phyloP scores from a whole-genome alignment of 805 yeast species.

The Kuraishia floccosa region DNA sequence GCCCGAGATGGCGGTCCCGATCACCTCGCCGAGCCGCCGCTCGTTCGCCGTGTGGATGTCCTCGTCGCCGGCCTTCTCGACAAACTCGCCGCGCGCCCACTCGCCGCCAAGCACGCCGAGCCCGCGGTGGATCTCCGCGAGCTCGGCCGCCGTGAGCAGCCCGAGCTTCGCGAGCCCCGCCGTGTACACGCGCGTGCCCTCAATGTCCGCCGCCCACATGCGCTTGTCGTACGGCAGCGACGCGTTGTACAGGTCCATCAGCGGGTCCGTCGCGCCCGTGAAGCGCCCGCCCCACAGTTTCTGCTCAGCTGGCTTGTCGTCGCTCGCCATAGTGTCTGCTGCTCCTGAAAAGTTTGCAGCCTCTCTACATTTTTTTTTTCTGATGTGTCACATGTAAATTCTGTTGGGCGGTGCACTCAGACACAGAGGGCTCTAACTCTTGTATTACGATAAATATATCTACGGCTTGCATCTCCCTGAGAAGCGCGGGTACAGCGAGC shows the following conservation, averaged over 20 bases:
- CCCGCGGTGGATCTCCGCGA: constrained; percentile 76
- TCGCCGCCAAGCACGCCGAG: constrained; percentile 60
- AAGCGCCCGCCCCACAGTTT: constrained; percentile 98
- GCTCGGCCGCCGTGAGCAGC: constrained; percentile 61
- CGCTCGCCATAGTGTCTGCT: too few species aligned
- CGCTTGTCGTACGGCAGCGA: constrained; percentile 91
- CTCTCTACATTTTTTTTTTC: too few species aligned
- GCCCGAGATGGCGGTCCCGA: constrained; percentile 90
- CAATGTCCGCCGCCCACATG: constrained; percentile 90
- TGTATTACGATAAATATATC: neutral
- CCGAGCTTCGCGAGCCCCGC: constrained; percentile 74
- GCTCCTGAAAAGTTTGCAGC: too few species aligned
- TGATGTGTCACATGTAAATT: too few species aligned
- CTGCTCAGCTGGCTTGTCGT: constrained; percentile 43
- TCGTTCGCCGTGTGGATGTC: constrained; percentile 99
- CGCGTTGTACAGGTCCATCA: constrained; percentile 96
- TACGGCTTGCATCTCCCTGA: constrained; percentile 96
- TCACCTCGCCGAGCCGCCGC: constrained; percentile 92
- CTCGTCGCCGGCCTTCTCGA: constrained; percentile 83
- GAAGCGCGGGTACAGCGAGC: constrained; percentile 95
- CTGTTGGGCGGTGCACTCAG: too few species aligned
- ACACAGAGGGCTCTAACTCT: too few species aligned
- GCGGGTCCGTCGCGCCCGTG: constrained; percentile 93
- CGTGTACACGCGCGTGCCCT: constrained; percentile 91
- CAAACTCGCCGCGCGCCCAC: constrained; percentile 66